Percentiles rank a stretch among this genome's conserved stretches.
phyloP scores from a whole-genome alignment of 768 basidiomycete species.

The Trametes cingulata region DNA sequence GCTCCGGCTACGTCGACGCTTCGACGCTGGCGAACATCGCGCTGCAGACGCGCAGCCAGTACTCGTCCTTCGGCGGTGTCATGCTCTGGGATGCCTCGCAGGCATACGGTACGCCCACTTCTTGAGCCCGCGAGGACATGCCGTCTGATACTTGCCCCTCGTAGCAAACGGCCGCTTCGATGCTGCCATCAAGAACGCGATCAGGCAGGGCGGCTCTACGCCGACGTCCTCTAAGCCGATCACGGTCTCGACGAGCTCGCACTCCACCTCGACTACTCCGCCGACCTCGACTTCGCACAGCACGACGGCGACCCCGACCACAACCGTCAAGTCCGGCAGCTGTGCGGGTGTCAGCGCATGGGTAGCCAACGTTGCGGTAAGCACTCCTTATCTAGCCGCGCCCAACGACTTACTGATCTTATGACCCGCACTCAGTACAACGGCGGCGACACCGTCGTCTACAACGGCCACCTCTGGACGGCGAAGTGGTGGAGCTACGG shows the following conservation, averaged over 20 bases:
- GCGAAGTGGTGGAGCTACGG: slow-evolving; percentile 34
- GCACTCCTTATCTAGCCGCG: background rate
- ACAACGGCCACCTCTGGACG: slow-evolving; percentile 31
- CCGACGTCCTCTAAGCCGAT: slow-evolving; percentile 12
- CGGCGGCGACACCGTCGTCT: slow-evolving; percentile 29
- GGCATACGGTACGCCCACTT: slow-evolving; percentile 6
- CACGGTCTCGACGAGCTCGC: slow-evolving; percentile 9
- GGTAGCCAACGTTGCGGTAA: slow-evolving; percentile 31
- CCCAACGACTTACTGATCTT: background rate
- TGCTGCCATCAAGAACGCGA: slow-evolving; percentile 26
- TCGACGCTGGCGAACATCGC: slow-evolving; percentile 49
- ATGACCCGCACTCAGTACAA: slow-evolving; percentile 20
- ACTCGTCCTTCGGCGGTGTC: slow-evolving; percentile 67
- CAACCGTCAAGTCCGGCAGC: slow-evolving; percentile 20
- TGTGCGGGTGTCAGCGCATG: slow-evolving; percentile 30
- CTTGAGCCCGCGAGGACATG: background rate
- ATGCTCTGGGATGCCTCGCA: slow-evolving; percentile 44
- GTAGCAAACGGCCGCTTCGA: slow-evolving; percentile 30
- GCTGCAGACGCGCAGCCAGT: slow-evolving; percentile 52
- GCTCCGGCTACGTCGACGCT: slow-evolving; percentile 58
- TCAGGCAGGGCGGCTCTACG: slow-evolving; percentile 19
- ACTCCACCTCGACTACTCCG: slow-evolving; percentile 11
- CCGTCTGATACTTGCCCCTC: background rate
- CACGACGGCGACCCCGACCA: slow-evolving; percentile 7
- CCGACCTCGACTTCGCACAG: slow-evolving; percentile 17